Base-by-base conservation (phyloP, 768 basidiomycete genomes). In the Crassisporium funariophilum region DNA sequence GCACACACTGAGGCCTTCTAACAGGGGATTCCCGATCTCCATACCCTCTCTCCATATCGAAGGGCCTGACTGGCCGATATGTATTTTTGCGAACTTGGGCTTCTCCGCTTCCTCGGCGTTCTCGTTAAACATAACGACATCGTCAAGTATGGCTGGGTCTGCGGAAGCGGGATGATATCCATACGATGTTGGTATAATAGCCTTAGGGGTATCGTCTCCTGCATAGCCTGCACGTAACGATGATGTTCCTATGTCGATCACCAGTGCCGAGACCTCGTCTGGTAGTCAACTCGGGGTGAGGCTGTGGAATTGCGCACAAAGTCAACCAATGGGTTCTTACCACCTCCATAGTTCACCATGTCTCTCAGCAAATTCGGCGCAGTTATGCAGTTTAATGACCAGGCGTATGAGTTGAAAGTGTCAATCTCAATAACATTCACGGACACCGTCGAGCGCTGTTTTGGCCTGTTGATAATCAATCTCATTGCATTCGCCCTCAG, bases 251-350 rank as follows among this genome's bases (percentile, higher is more conserved):
- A 98, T 88, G 72, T 99, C 97, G 27, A 99, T 73, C 17, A 98
- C 97, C 42, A 98, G 74, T 22, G 95, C 97, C 25, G 93, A 88
- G n/a, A 98, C 93, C 72, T 98, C 95, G 64, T 98, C 95, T 97
- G 52, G 15, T 25, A n/a, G n/a, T n/a, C n/a, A n/a, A n/a, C n/a
- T 4, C 33, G 27, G 24, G n/a, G 42, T 24, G 46, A 29, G 40
- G 23, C 50, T 59, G 34, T 8, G 27, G 50, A 24, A 46, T 47
- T 39, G 2, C 50, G n/a, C 8, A 36, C 8, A 29, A 25, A 43
- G 31, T 44, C 20, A n/a, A 25, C 36, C 19, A 24, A 27, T 11
- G 39, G 38, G 35, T 35, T 55, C 85, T 31, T 65, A 87, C 90
- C 91, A 73, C 91, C 91, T 22, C 91, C 91, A 64, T 91, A 91